phyloP scores from a whole-genome alignment of 73 alveolate species.

The Durusdinium trenchii region DNA sequence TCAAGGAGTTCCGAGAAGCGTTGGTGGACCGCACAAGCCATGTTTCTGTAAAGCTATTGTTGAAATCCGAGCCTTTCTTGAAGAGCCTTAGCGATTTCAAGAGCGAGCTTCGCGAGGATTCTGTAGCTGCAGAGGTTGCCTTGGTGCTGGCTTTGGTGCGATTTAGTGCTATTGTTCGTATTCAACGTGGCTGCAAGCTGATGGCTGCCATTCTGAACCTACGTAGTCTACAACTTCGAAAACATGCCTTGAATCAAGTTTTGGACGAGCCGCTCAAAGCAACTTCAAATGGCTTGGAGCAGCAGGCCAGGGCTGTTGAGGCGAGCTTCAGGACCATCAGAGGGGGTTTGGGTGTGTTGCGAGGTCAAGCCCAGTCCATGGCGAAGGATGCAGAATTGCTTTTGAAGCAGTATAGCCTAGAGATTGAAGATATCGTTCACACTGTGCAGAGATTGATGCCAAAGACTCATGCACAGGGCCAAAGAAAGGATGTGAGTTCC shows the following conservation, averaged over 20 bases:
- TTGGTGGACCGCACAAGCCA: conserved; percentile 48
- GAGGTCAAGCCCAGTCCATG: not conserved
- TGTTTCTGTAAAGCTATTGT: conserved; percentile 49
- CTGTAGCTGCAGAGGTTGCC: conserved; percentile 59
- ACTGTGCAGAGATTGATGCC: not conserved
- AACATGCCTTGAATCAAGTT: conserved; percentile 58
- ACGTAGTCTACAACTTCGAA: conserved; percentile 67
- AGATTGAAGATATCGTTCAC: not conserved
- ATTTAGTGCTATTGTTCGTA: conserved; percentile 19
- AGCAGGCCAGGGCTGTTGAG: not conserved
- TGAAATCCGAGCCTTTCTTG: conserved; percentile 22
- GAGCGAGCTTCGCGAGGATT: not conserved
- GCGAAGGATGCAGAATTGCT: conserved; percentile 1
- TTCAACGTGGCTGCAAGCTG: conserved; percentile 42
- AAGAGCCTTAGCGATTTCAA: conserved; percentile 17
- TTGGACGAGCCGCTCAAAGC: not conserved
- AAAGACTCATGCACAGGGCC: too few relatives aligned
- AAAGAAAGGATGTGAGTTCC: too few relatives aligned
- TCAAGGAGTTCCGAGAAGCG: conserved; percentile 26
- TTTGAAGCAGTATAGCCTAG: not conserved
- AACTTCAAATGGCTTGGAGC: not conserved
- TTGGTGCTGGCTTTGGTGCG: not conserved
- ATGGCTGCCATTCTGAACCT: conserved; percentile 38
- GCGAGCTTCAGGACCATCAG: not conserved
- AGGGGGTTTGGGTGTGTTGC: not conserved